A percentile compares a stretch with the other conserved stretches of the same genome.
Evolutionary conservation across 2,329 filamentous ascomycete genomes (phyloP).

Genomic region (Knufia fluminis): DNA sequence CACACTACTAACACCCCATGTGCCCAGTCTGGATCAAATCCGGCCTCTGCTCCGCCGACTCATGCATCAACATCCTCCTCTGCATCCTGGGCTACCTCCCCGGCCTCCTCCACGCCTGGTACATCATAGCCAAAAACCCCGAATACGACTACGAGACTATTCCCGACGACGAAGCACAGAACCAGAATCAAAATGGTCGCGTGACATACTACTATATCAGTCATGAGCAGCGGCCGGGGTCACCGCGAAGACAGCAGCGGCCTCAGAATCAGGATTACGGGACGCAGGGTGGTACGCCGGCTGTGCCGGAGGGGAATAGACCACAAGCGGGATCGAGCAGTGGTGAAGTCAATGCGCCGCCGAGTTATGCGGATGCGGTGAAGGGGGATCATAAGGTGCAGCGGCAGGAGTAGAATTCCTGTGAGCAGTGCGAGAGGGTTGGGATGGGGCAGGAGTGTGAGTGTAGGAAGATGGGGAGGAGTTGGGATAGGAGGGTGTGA

Average conservation of each 20-base stretch:
- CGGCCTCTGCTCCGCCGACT: slow-evolving; percentile 86
- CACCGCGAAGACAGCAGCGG: slow-evolving; percentile 26
- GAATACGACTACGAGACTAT: slow-evolving; percentile 66
- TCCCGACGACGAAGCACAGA: slow-evolving; percentile 47
- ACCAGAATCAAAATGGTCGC: slow-evolving; percentile 40
- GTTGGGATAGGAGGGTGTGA: neutral
- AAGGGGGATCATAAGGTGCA: slow-evolving; percentile 89
- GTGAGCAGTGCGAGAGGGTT: slow-evolving; percentile 1
- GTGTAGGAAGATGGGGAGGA: neutral
- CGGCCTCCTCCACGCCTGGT: slow-evolving; percentile 91
- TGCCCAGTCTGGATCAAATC: slow-evolving; percentile 84
- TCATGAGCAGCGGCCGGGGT: slow-evolving; percentile 27
- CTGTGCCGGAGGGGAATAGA: slow-evolving; percentile 20
- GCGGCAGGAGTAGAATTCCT: slow-evolving; percentile 43
- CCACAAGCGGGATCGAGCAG: slow-evolving; percentile 29
- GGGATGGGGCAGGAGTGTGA: neutral
- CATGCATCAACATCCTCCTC: slow-evolving; percentile 88
- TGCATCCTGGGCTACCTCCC: slow-evolving; percentile 71
- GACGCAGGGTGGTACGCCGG: slow-evolving; percentile 26
- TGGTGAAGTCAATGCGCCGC: slow-evolving; percentile 49
- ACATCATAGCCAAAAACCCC: slow-evolving; percentile 88
- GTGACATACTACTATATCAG: slow-evolving; percentile 74
- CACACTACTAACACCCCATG: too few relatives aligned
- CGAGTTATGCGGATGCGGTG: slow-evolving; percentile 83
- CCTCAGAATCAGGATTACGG: slow-evolving; percentile 29